These are phyloP conservation scores for Suhomyces prunicola DNA, from an alignment of 805 yeast genomes.

Conservation along the genomic window DNA sequence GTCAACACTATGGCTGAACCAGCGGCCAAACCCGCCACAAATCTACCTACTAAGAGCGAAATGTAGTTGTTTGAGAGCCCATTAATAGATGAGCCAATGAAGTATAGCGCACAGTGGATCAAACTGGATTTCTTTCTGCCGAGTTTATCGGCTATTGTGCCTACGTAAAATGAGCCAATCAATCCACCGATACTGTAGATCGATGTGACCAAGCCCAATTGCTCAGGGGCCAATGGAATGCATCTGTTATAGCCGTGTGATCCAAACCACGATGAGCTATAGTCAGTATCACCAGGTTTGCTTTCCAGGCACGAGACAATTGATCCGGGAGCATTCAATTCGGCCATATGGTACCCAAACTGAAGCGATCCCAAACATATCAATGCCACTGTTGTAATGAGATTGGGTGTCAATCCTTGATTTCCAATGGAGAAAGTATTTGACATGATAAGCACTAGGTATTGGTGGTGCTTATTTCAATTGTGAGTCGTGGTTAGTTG, in stretches of 20 bases:
- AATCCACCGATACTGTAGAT: conserved; percentile 84
- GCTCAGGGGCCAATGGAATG: conserved; percentile 52
- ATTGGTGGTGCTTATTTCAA: neutral
- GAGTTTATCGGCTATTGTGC: conserved; percentile 55
- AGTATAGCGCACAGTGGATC: conserved; percentile 48
- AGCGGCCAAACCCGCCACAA: conserved; percentile 80
- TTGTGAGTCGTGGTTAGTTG: neutral
- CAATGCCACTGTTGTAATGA: conserved; percentile 48
- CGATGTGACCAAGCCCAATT: conserved; percentile 72
- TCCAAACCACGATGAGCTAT: conserved; percentile 40
- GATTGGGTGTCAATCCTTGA: conserved; percentile 22
- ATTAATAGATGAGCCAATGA: conserved; percentile 63
- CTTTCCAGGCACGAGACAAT: conserved; percentile 54
- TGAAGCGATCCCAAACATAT: conserved; percentile 79
- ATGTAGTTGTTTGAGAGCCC: conserved; percentile 44
- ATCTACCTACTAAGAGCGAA: conserved; percentile 60
- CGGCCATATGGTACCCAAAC: conserved; percentile 94
- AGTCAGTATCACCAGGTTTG: conserved; percentile 31
- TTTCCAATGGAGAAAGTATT: neutral
- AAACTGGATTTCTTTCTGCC: conserved; percentile 62
- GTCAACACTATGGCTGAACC: conserved; percentile 85
- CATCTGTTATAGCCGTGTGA: conserved; percentile 45
- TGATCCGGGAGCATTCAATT: conserved; percentile 84
- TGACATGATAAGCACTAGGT: neutral
- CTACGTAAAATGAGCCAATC: conserved; percentile 67